Conservation (phyloP, 2,329 filamentous ascomycete species). For the Fonsecaea multimorphosa region DNA sequence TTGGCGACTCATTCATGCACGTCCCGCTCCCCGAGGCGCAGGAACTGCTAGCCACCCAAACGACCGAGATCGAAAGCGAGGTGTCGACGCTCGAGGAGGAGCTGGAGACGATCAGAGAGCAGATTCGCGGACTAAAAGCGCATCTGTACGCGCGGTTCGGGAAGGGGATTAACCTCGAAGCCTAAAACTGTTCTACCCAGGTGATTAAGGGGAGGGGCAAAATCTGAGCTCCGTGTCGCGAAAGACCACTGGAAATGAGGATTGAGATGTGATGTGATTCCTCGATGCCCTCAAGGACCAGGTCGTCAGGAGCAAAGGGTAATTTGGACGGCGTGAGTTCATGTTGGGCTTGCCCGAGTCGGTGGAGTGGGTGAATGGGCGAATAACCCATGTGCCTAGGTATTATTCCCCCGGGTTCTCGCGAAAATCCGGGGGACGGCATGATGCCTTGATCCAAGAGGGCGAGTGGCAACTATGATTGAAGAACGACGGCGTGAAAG, state of each 20-base stretch:
- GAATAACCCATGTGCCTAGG: no score
- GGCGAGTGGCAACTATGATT: background rate
- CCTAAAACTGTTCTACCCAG: constrained; percentile 12
- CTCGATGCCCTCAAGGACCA: background rate
- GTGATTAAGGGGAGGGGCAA: no score
- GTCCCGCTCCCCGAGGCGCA: constrained; percentile 84
- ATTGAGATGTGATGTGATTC: no score
- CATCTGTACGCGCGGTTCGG: constrained; percentile 94
- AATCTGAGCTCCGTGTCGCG: no score
- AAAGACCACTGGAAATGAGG: no score
- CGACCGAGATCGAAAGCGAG: constrained; percentile 75
- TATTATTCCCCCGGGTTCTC: background rate
- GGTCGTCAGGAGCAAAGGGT: background rate
- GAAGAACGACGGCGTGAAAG: background rate
- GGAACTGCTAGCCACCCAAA: constrained; percentile 76
- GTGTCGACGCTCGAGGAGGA: constrained; percentile 78
- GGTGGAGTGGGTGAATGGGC: no score
- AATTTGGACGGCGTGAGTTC: background rate
- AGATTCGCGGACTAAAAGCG: constrained; percentile 90
- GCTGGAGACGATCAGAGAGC: constrained; percentile 74
- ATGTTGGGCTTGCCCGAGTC: background rate
- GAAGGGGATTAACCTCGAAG: constrained; percentile 91
- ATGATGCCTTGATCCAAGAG: background rate
- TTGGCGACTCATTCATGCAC: constrained; percentile 94
- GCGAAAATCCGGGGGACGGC: background rate